Base-by-base conservation (phyloP, 345 rosid genomes). In the Citropsis articulata region DNA sequence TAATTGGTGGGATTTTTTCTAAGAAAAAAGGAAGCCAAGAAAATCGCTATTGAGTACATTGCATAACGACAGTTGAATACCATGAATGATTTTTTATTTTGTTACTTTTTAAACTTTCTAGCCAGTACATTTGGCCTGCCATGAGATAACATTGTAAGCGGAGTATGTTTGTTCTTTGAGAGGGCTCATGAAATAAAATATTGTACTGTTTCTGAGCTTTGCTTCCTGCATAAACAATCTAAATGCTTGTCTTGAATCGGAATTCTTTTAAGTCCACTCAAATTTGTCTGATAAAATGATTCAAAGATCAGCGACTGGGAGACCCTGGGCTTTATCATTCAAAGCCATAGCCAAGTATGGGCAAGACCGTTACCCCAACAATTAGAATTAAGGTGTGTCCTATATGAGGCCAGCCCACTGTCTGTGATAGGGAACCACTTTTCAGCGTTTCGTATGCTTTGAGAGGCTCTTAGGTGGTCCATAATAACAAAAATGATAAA, bases 1-100 rank as follows among this genome's bases (percentile, higher is more conserved):
- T 92, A 48, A 83, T 92, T 78, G 92, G 92, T 75, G 89, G 88
- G 42, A 81, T 94, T 35, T 92, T 94, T 84, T 85, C 89, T 2
- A 92, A 79, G 92, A 94, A 83, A 77, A 87, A 86, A 85, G 82
- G 72, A 50, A 78, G 72, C 77, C 82, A 69, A 53, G 80, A 85
- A 82, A 50, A 45, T 59, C 73, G 24, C 70, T 65, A 57, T 55
- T 76, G 28, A 64, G 31, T 12, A 30, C 28, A 55, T 76, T 33
- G 66, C n/a, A 14, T 53, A 10, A 22, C 25, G 33, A 12, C 33
- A 9, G 33, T 6, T 73, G 14, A n/a, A 56, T 18, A 28, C 5
- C 60, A 12, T 19, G 45, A 75, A 33, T 75, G 53, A 64, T 19
- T 9, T 60, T 36, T 25, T 35, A 9, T 24, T 36, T 24, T 60